phyloP scores from a whole-genome alignment of 2,329 filamentous ascomycete genomes.

The Fusarium ambrosium region DNA sequence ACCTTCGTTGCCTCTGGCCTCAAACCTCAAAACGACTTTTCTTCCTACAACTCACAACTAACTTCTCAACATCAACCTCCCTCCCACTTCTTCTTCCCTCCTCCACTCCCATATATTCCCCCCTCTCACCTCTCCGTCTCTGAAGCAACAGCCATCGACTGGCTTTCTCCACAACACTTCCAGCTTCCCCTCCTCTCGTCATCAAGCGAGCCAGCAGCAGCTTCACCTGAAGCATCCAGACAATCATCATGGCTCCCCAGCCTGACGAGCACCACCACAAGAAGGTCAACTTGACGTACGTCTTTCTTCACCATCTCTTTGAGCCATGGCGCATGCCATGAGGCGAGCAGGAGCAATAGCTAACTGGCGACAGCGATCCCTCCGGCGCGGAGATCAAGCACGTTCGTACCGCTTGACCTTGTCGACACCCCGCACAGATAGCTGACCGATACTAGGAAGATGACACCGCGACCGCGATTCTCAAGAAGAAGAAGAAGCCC shows the following conservation, averaged over 20 bases:
- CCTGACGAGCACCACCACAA: constrained; percentile 72
- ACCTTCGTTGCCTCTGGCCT: constrained; percentile 42
- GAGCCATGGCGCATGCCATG: not conserved
- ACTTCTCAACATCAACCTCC: constrained; percentile 31
- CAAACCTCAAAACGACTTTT: constrained; percentile 35
- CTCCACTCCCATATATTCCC: not conserved
- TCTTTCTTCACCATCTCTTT: constrained; percentile 10
- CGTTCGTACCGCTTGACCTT: constrained; percentile 65
- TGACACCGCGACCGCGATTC: constrained; percentile 93
- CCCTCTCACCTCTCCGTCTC: constrained; percentile 1
- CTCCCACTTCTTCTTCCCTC: constrained; percentile 3
- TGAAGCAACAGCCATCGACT: constrained; percentile 31
- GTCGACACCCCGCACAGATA: constrained; percentile 36
- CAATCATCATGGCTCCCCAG: constrained; percentile 77
- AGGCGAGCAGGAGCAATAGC: constrained; percentile 40
- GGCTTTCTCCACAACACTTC: constrained; percentile 41
- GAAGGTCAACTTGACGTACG: constrained; percentile 88
- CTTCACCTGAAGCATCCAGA: constrained; percentile 47
- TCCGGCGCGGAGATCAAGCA: constrained; percentile 90
- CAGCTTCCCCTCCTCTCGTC: constrained; percentile 43
- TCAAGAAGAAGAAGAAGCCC: constrained; percentile 99
- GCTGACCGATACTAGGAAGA: constrained; percentile 74
- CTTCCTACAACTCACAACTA: constrained; percentile 36
- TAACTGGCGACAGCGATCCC: constrained; percentile 76
- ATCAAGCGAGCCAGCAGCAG: constrained; percentile 42